Percentiles rank a stretch among this genome's conserved stretches.
phyloP scores from a whole-genome alignment of 768 basidiomycete genomes.

The Amanita phalloides region DNA sequence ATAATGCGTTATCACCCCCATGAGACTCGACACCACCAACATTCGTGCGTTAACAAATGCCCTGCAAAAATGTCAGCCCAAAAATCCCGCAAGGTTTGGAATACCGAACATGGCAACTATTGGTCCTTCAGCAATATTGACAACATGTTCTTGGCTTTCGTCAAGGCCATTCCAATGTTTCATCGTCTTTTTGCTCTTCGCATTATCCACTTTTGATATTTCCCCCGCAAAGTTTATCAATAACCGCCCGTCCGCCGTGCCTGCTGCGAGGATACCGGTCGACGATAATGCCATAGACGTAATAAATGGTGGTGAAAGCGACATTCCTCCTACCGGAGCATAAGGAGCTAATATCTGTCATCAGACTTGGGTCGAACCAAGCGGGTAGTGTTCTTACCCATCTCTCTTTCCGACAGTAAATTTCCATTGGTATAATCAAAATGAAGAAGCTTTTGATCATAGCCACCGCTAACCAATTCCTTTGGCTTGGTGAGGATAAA shows the following conservation, averaged over 20 bases:
- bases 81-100: not conserved
- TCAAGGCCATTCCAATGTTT: slow-evolving; percentile 69
- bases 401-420: slow-evolving; percentile 45
- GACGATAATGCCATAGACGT: slow-evolving; percentile 49
- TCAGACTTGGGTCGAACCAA: not conserved
- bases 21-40: slow-evolving; percentile 47
- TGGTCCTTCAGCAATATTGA: slow-evolving; percentile 60
- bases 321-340: slow-evolving; percentile 33
- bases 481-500: slow-evolving; percentile 64
- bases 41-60: slow-evolving; percentile 35
- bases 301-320: slow-evolving; percentile 68
- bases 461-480: slow-evolving; percentile 72
- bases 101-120: slow-evolving; percentile 54
- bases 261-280: slow-evolving; percentile 52
- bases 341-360: slow-evolving; percentile 21
- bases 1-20: slow-evolving; percentile 46
- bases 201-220: slow-evolving; percentile 20
- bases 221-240: slow-evolving; percentile 64
- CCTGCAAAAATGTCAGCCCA: slow-evolving; percentile 20
- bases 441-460: slow-evolving; percentile 59
- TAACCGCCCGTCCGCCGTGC: slow-evolving; percentile 68
- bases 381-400: slow-evolving; percentile 30
- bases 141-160: slow-evolving; percentile 28
- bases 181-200: slow-evolving; percentile 35
- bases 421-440: slow-evolving; percentile 50